A percentile compares a stretch with the other conserved stretches of the same genome.
phyloP scores from a whole-genome alignment of 495 filamentous ascomycete genomes.

The Podospora bellae-mahoneyi region DNA sequence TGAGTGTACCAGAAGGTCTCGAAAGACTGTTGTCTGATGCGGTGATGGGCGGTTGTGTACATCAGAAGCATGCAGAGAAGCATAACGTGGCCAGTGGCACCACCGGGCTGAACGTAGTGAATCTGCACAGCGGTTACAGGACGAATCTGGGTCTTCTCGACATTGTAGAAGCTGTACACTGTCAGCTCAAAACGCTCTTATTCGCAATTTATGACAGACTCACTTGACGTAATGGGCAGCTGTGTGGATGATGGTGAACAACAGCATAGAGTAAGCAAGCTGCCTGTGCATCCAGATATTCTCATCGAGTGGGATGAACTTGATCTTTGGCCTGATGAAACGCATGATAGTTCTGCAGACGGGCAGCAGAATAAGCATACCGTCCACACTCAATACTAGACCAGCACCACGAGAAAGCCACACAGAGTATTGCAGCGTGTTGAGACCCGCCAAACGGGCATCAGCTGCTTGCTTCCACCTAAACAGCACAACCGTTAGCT shows the following conservation, averaged over 20 bases:
- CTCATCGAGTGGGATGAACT: constrained; percentile 89
- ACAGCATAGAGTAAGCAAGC: constrained; percentile 80
- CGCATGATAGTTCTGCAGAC: constrained; percentile 91
- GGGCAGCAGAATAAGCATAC: constrained; percentile 81
- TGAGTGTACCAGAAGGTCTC: constrained; percentile 99
- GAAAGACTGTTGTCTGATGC: constrained; percentile 93
- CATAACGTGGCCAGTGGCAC: constrained; percentile 97
- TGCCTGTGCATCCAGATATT: constrained; percentile 96
- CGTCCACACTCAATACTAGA: constrained; percentile 75
- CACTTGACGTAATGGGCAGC: constrained; percentile 93
- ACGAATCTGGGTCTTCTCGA: constrained; percentile 81
- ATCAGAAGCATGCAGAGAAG: constrained; percentile 97
- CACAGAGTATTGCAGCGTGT: constrained; percentile 80
- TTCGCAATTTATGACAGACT: constrained; percentile 30
- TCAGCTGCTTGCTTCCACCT: constrained; percentile 78
- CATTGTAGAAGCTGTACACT: constrained; percentile 78
- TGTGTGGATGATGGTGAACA: constrained; percentile 78
- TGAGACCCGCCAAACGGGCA: constrained; percentile 66
- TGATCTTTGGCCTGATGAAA: constrained; percentile 79
- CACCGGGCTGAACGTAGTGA: constrained; percentile 84
- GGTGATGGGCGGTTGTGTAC: constrained; percentile 91
- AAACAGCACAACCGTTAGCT: constrained; percentile 24
- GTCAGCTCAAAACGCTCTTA: constrained; percentile 26
- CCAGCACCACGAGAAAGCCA: constrained; percentile 96
- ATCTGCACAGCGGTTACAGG: constrained; percentile 82